Evolutionary conservation across 441 rosid genomes (phyloP), one percentile per base, ranked within the genome.

Genomic region (Rhodomyrtus psidioides): DNA sequence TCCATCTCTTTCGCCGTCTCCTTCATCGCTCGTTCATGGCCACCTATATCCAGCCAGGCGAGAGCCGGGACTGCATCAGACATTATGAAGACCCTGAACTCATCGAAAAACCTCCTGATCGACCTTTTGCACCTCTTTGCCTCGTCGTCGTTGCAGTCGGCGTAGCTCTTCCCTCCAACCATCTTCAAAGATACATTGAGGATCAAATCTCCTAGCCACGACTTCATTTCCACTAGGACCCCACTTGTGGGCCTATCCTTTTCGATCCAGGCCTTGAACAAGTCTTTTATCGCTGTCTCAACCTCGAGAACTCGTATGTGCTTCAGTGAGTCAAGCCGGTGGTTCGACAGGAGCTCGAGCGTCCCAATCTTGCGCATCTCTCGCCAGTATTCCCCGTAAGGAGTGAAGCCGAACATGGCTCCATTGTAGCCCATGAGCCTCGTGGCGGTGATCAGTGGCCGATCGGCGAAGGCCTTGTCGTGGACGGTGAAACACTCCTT

Each of bases 11-110:
- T 84, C 24, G 88, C 87, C 23, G 88, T 85, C 58, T 49, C 76
- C 83, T 87, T 82, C 88, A 88, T 87, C 9, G 83, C 30, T 54
- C 65, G 83, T 82, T 83, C n/a, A 62, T 83, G 49, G 82, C 91
- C 91, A 30, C 79, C 59, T 27, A 85, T 49, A 60, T 87, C 88
- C 39, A 89, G 42, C 88, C 89, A 89, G 15, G 86, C 84, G n/a
- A 89, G 86, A 70, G 82, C 83, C 7, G 90, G 90, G 54, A 89
- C 62, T 10, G 85, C 81, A 85, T 89, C 91, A 12, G 86, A 85
- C 65, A 82, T 26, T n/a, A 85, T 82, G 83, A 86, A 82, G 49
- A 81, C 86, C 51, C 89, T 83, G 15, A 84, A 85, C 86, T 62
- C 44, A 55, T 17, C 28, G 16, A 17, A 55, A 19, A 83, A 87